Evolutionary conservation across 768 basidiomycete species (phyloP).

Genomic region (Lactarius hengduanensis): DNA sequence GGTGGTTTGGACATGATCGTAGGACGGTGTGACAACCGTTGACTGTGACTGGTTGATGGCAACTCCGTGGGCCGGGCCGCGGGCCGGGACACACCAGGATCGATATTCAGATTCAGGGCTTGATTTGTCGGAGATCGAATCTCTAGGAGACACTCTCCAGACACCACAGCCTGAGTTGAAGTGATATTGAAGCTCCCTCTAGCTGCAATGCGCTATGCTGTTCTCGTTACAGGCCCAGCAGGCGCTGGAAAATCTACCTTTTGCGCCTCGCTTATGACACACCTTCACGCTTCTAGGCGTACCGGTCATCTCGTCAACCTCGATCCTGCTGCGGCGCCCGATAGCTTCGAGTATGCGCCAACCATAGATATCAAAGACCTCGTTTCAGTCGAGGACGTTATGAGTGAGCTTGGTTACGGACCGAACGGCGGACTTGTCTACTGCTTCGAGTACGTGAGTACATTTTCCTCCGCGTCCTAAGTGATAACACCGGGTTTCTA

Average conservation of each 20-base stretch:
- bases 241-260: slow-evolving; percentile 98
- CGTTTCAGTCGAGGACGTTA: slow-evolving; percentile 90
- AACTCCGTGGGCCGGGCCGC: no score
- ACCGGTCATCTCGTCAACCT: slow-evolving; percentile 93
- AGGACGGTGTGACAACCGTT: not conserved
- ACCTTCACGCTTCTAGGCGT: slow-evolving; percentile 78
- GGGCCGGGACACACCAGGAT: no score
- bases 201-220: slow-evolving; percentile 75
- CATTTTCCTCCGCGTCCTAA: slow-evolving; percentile 8
- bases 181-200: not conserved
- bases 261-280: slow-evolving; percentile 82
- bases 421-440: slow-evolving; percentile 97
- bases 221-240: slow-evolving; percentile 91
- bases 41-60: no score
- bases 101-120: no score
- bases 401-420: slow-evolving; percentile 92
- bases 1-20: slow-evolving; percentile 50
- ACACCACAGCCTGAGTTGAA: not conserved
- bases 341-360: slow-evolving; percentile 90
- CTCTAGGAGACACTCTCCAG: not conserved
- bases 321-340: slow-evolving; percentile 86
- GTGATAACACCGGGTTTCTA: slow-evolving; percentile 5
- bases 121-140: slow-evolving; percentile 20
- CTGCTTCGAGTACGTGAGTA: slow-evolving; percentile 97
- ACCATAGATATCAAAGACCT: slow-evolving; percentile 92